A percentile compares a stretch with the other conserved stretches of the same genome.
Conservation (phyloP, 129 eudicot species). For the Saposhnikovia divaricata region DNA sequence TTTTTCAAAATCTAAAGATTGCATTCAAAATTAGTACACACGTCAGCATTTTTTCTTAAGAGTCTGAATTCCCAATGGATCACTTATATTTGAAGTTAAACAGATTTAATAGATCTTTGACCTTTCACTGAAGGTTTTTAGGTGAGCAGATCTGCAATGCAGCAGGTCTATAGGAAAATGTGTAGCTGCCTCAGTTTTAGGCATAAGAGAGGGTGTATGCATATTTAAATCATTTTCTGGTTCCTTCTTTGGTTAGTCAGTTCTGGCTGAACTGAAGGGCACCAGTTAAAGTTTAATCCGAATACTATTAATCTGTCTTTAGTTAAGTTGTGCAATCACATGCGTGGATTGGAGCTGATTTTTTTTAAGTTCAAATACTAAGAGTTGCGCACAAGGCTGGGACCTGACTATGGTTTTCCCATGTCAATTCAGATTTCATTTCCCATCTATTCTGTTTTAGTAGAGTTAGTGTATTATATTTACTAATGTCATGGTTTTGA, state of each 20-base stretch:
- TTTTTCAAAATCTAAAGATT: background rate
- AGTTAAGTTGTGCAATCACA: background rate
- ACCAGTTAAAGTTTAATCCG: background rate
- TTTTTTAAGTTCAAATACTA: background rate
- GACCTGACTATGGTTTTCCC: background rate
- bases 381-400: background rate
- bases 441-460: background rate
- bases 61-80: background rate
- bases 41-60: background rate
- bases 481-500: conserved; percentile 10
- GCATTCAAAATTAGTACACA: background rate
- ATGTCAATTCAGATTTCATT: background rate
- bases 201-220: background rate
- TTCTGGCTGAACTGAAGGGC: background rate
- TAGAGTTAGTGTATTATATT: background rate
- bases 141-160: background rate
- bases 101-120: background rate
- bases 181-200: background rate
- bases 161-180: background rate
- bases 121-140: background rate
- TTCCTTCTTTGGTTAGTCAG: background rate
- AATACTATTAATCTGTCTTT: background rate
- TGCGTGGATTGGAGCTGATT: background rate
- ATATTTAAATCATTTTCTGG: background rate
- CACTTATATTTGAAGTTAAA: background rate